Base-by-base conservation (phyloP, 2,329 filamentous ascomycete species). In the Colletotrichum agaves region DNA sequence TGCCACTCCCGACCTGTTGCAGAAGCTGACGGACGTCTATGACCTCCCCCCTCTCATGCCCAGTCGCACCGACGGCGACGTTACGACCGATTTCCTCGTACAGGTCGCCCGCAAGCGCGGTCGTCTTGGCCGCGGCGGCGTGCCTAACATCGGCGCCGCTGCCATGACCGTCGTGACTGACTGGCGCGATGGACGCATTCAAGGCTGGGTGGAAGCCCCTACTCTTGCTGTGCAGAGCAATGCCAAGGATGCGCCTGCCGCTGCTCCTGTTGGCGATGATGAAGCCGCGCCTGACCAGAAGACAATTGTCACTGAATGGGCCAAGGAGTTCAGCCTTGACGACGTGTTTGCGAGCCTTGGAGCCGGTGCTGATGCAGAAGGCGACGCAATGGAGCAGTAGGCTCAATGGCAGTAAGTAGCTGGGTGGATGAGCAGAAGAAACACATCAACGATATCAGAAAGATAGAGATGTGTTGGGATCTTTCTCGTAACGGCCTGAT, bases 131-230 rank as follows among this genome's bases (percentile, higher is more conserved):
- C 91, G 92, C 73, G 94, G 95, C 19, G 96, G 96, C 70, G 87
- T 98, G 15, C 96, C 96, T 47, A 99, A 98, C 79, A 80, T 98
- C 67, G 85, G 89, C 72, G 90, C 92, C 61, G 95, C 96, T 7
- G 96, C 95, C 70, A 95, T 96, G 87, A 91, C 93, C 0, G 94
- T 99, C 63, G 89, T 99, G 65, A 96, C 90, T n/a, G 96, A 99
- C 82, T 97, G 96, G 93, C 88, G 96, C 73, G 95, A 98, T 77
- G 95, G 94, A 27, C 89, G 96, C 59, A 97, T 99, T 74, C 93
- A 97, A 80, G 94, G 94, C 64, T 97, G 94, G 94, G 88, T 90
- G 53, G 91, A 94, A 73, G 87, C 93, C 3, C 94, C 94, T 7
- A 85, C 86, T 39, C 80, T 93, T 67, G 81, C 87, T 17, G 85